Base-by-base conservation (phyloP, 345 rosid species). In the Salix brachista region DNA sequence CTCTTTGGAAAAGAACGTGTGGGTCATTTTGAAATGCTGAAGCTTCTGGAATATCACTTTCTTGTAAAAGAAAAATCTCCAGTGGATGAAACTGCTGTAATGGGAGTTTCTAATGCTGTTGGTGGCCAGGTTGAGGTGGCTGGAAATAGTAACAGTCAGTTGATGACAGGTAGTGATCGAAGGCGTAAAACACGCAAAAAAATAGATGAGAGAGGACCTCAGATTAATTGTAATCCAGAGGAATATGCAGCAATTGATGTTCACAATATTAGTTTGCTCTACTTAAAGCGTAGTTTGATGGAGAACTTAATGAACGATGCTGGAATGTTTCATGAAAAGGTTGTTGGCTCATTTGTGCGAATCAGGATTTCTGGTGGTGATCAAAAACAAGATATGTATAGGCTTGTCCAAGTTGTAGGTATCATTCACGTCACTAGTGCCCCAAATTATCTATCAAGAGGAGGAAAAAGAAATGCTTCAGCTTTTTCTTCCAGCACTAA, bases 391-490 rank as follows among this genome's bases (percentile, higher is more conserved):
- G 97, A 91, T 74, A 80, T 81, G 80, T 77, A 91, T 83, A 86
- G 97, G 87, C 99, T 96, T 79, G 98, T 92, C 69, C 94, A 83
- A 90, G 94, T 96, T 60, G 74, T 89, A 80, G 99, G 99, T 96
- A 93, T 76, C 75, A 74, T 77, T 78, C 67, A 52, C 68, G 30
- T 81, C 67, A 72, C 70, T 71, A 14, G 23, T 67, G 13, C 65
- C 77, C 25, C 73, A 69, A 67, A 52, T 83, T 79, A 23, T 50
- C 67, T 82, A 75, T 46, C 46, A 44, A 77, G 12, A 46, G 52
- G 58, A 71, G 46, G 39, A 67, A 48, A 72, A 52, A 83, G 21
- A 56, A 54, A 70, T 64, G 74, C 68, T 69, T 16, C 54, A 5
- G 50, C 4, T 25, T 70, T 73, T 75, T 44, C 62, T 52, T 66